Evolutionary conservation across 1,284 basidiomycete species (phyloP).

Genomic region (Ceratobasidium sp.): DNA sequence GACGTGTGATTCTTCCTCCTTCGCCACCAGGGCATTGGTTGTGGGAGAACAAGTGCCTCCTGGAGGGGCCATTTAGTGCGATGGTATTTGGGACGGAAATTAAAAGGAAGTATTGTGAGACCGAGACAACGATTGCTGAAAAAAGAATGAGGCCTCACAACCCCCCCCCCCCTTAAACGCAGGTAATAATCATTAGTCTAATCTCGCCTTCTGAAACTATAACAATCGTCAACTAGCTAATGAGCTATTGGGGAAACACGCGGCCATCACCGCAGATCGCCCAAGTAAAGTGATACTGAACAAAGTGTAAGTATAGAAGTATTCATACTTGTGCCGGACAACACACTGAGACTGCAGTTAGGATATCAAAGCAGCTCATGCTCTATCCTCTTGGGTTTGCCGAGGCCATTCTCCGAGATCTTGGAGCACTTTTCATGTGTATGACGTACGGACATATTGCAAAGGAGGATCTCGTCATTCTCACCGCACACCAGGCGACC

Average conservation of each 20-base stretch:
- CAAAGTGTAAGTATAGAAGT: neutral
- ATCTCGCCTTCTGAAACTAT: conserved; percentile 2
- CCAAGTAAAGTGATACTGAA: conserved; percentile 5
- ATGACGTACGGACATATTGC: conserved; percentile 5
- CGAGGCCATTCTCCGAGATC: neutral
- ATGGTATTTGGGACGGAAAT: conserved; percentile 15
- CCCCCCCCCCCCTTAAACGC: too few relatives aligned
- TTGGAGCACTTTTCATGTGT: conserved; percentile 3
- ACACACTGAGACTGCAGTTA: neutral
- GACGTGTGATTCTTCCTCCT: neutral
- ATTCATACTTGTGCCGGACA: neutral
- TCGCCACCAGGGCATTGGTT: conserved; percentile 27
- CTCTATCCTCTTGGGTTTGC: neutral
- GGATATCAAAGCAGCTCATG: neutral
- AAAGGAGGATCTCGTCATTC: neutral
- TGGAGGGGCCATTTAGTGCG: neutral
- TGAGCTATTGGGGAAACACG: conserved; percentile 16
- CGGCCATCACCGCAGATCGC: neutral
- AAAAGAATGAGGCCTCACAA: neutral
- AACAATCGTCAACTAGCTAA: conserved; percentile 9
- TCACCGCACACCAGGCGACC: neutral
- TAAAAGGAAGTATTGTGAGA: conserved; percentile 8
- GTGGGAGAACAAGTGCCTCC: conserved; percentile 10
- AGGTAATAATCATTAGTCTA: conserved; percentile 23
- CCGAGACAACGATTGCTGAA: neutral